Percentiles rank a stretch among this genome's conserved stretches.
phyloP scores from a whole-genome alignment of 169 alveolate genomes.

The Plasmodium cynomolgi region DNA sequence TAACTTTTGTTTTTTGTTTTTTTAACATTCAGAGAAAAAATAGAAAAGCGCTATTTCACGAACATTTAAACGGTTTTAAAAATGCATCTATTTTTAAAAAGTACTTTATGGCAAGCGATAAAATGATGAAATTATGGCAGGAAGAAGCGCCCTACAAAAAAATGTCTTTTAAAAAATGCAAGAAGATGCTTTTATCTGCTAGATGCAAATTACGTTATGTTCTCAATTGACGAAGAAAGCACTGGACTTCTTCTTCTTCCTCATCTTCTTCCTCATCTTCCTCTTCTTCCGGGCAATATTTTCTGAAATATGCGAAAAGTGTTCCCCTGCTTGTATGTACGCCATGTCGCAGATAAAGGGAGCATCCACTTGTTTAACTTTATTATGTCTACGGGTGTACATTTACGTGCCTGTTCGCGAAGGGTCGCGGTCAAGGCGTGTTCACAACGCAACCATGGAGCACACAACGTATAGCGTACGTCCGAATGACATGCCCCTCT shows the following conservation, averaged over 20 bases:
- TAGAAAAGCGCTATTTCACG: background rate
- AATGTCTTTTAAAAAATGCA: background rate
- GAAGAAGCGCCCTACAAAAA: background rate
- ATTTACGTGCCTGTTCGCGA: background rate
- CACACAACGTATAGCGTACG: background rate
- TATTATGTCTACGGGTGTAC: background rate
- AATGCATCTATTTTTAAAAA: background rate
- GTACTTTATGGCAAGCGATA: background rate
- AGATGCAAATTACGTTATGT: background rate
- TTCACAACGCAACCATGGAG: background rate
- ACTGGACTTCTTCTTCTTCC: background rate
- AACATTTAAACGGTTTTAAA: background rate
- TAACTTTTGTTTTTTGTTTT: background rate
- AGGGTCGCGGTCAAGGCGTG: background rate
- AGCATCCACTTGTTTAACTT: background rate
- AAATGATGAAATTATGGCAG: background rate
- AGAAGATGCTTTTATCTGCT: background rate
- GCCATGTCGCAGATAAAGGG: background rate
- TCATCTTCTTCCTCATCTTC: background rate
- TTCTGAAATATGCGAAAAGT: background rate
- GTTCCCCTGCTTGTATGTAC: background rate
- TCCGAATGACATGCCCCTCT: background rate
- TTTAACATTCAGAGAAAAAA: background rate
- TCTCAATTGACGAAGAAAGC: background rate
- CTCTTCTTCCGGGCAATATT: background rate